These are phyloP conservation scores for Fusarium poae DNA, from an alignment of 2,329 filamentous ascomycete species.

Conservation along the genomic window DNA sequence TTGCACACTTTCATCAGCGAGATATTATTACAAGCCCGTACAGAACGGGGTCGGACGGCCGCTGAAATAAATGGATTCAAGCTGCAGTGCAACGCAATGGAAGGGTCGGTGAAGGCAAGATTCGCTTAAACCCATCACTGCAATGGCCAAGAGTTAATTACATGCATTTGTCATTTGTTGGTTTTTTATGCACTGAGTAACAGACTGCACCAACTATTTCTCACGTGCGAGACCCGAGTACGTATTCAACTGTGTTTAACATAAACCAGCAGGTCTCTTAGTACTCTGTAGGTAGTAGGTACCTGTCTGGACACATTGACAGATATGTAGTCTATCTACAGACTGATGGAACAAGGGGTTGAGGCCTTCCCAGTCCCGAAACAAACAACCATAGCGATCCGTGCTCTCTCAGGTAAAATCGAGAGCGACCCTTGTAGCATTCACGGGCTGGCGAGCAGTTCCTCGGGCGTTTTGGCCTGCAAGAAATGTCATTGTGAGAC, in stretches of 20 bases:
- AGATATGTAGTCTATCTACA: neutral
- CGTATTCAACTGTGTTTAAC: neutral
- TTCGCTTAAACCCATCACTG: slow-evolving; percentile 27
- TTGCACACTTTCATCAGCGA: neutral
- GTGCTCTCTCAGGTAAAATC: slow-evolving; percentile 2
- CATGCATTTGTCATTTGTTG: slow-evolving; percentile 9
- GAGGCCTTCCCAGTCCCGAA: neutral
- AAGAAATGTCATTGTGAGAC: slow-evolving; percentile 39
- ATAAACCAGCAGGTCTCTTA: neutral
- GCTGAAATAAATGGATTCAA: slow-evolving; percentile 2
- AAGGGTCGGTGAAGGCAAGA: slow-evolving; percentile 13
- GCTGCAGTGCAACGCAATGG: slow-evolving; percentile 10
- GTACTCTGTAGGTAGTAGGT: too few species aligned
- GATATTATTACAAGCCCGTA: neutral
- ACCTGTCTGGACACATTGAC: neutral
- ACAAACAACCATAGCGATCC: slow-evolving; percentile 5
- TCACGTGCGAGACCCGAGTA: slow-evolving; percentile 21
- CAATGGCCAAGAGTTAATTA: slow-evolving; percentile 17
- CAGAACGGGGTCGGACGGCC: slow-evolving; percentile 19
- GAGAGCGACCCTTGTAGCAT: slow-evolving; percentile 23
- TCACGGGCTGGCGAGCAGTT: neutral
- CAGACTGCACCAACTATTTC: slow-evolving; percentile 26
- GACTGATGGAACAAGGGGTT: slow-evolving; percentile 1
- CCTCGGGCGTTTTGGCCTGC: slow-evolving; percentile 30
- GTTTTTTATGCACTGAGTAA: slow-evolving; percentile 14